Conservation (phyloP, 768 basidiomycete species). For the Symmetrospora coprosmae region DNA sequence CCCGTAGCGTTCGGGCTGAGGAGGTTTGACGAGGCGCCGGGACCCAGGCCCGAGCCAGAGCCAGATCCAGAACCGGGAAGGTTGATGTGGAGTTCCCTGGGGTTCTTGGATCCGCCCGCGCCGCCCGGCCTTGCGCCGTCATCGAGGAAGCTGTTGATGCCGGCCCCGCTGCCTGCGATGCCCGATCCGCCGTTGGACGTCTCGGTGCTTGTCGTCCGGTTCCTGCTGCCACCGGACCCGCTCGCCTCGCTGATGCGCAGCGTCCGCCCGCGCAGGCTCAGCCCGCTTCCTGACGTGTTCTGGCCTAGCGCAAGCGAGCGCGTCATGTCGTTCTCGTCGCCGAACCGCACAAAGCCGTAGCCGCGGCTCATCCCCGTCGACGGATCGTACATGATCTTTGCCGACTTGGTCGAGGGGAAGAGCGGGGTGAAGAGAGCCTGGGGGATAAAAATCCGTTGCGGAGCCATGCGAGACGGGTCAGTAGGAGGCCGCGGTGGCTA, state of each 20-base stretch:
- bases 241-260: slow-evolving; percentile 32
- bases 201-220: slow-evolving; percentile 10
- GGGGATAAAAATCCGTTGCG: neutral
- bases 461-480: neutral
- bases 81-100: slow-evolving; percentile 12
- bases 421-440: slow-evolving; percentile 54
- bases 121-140: neutral
- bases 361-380: slow-evolving; percentile 75
- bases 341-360: slow-evolving; percentile 86
- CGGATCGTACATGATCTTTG: slow-evolving; percentile 57
- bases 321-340: slow-evolving; percentile 73
- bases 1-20: slow-evolving; percentile 11
- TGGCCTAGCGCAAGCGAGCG: slow-evolving; percentile 56
- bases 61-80: neutral
- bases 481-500: no score
- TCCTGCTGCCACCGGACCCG: slow-evolving; percentile 20
- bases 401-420: slow-evolving; percentile 83
- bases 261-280: slow-evolving; percentile 29
- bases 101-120: neutral
- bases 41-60: neutral
- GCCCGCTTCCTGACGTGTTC: slow-evolving; percentile 42
- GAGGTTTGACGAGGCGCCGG: neutral
- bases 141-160: neutral
- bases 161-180: no score
- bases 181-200: neutral